Evolutionary conservation across 441 rosid genomes (phyloP).

Genomic region (Pelargonium australe): DNA sequence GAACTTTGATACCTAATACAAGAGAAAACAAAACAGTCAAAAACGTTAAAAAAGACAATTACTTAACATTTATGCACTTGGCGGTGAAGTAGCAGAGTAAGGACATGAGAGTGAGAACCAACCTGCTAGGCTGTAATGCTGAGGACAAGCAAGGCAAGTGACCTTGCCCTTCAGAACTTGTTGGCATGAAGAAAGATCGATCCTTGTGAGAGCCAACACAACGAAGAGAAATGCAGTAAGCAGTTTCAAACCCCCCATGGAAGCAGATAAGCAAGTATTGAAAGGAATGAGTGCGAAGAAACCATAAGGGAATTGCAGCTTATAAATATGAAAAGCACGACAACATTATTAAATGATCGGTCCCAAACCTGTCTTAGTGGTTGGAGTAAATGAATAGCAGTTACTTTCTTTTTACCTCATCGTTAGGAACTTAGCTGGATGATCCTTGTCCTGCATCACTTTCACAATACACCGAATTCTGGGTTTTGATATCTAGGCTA

Average conservation of each 20-base stretch:
- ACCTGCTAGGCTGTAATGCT: slow-evolving; percentile 56
- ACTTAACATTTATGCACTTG: background rate
- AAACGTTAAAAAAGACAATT: too few relatives aligned
- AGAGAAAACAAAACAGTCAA: background rate
- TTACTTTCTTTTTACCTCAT: background rate
- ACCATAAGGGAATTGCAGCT: slow-evolving; percentile 3
- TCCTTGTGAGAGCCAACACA: slow-evolving; percentile 26
- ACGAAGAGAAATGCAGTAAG: slow-evolving; percentile 32
- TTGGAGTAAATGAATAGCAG: slow-evolving; percentile 25
- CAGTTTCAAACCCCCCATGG: slow-evolving; percentile 31
- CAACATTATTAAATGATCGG: slow-evolving; percentile 33
- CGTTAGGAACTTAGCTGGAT: background rate
- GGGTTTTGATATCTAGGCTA: background rate
- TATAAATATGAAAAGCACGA: slow-evolving; percentile 24
- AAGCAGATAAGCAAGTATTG: background rate
- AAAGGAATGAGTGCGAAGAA: background rate
- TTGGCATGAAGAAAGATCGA: slow-evolving; percentile 34
- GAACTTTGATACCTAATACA: slow-evolving; percentile 47
- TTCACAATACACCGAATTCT: background rate
- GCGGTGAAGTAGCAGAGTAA: background rate
- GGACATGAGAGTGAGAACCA: background rate
- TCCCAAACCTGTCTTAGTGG: slow-evolving; percentile 31
- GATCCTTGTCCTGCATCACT: slow-evolving; percentile 1
- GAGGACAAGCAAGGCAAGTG: slow-evolving; percentile 57
- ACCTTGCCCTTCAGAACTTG: slow-evolving; percentile 40